These are phyloP conservation scores for Mycena galopus DNA, from an alignment of 768 basidiomycete species.

Conservation along the genomic window DNA sequence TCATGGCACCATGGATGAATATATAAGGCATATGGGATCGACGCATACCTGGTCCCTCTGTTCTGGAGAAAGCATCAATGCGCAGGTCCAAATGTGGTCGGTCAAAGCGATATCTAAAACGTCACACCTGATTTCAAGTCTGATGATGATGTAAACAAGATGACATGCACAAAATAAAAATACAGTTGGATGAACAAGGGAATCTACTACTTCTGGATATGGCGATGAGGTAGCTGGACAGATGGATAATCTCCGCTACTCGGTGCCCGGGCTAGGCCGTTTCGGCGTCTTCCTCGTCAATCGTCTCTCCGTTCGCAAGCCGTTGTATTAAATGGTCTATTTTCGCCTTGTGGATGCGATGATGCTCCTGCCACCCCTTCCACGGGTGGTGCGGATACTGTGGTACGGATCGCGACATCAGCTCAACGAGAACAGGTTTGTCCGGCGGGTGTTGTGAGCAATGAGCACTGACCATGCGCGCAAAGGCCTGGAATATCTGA, in stretches of 20 bases:
- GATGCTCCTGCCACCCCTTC: slow-evolving; percentile 96
- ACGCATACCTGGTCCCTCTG: slow-evolving; percentile 27
- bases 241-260: background rate
- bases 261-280: slow-evolving; percentile 3
- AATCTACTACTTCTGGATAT: too few relatives aligned
- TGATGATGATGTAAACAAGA: too few relatives aligned
- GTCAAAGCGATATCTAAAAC: background rate
- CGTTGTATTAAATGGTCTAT: slow-evolving; percentile 84
- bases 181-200: too few relatives aligned
- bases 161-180: too few relatives aligned
- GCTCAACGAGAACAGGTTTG: background rate
- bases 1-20: background rate
- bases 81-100: background rate
- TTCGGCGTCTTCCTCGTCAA: slow-evolving; percentile 47
- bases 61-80: slow-evolving; percentile 17
- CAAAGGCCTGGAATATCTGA: slow-evolving; percentile 87
- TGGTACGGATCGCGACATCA: slow-evolving; percentile 13
- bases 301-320: slow-evolving; percentile 67
- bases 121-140: slow-evolving; percentile 8
- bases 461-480: slow-evolving; percentile 65
- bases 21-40: background rate
- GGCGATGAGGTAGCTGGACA: background rate
- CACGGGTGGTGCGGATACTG: slow-evolving; percentile 92
- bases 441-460: background rate
- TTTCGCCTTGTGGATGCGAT: slow-evolving; percentile 88